phyloP scores from a whole-genome alignment of 805 yeast species.

The Sungouiella thailandica region DNA sequence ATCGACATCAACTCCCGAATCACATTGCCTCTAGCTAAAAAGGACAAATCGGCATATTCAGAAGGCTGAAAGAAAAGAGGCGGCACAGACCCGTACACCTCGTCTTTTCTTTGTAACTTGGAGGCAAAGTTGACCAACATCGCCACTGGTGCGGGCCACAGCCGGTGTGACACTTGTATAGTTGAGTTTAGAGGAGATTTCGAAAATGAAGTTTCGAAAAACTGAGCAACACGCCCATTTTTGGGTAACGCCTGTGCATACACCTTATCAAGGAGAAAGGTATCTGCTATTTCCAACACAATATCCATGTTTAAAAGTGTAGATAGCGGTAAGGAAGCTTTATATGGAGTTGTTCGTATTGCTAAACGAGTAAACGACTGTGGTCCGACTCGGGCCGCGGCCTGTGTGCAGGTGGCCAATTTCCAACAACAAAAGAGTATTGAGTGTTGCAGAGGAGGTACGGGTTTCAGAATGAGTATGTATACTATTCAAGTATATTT shows the following conservation, averaged over 20 bases:
- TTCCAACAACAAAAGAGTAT: too few relatives aligned
- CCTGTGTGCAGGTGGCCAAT: neutral
- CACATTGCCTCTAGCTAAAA: constrained; percentile 66
- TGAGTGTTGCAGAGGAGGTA: too few relatives aligned
- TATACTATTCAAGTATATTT: too few relatives aligned
- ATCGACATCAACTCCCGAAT: constrained; percentile 68
- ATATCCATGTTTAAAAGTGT: constrained; percentile 64
- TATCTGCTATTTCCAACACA: constrained; percentile 75
- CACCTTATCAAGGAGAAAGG: constrained; percentile 64
- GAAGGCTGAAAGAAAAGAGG: constrained; percentile 56
- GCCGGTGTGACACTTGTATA: constrained; percentile 7
- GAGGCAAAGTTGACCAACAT: constrained; percentile 10
- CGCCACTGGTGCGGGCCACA: constrained; percentile 12
- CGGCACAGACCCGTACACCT: constrained; percentile 60
- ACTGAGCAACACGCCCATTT: constrained; percentile 36
- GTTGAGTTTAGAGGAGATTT: constrained; percentile 7
- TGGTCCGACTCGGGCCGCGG: constrained; percentile 7
- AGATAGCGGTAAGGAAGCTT: neutral
- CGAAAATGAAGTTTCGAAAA: constrained; percentile 7
- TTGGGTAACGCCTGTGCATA: constrained; percentile 70
- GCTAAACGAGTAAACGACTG: constrained; percentile 3
- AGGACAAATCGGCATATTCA: constrained; percentile 56
- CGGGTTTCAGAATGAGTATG: too few relatives aligned
- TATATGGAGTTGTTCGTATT: constrained; percentile 2
- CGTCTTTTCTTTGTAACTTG: constrained; percentile 28